Conservation (phyloP, 441 rosid genomes). For the Erodium trifolium region DNA sequence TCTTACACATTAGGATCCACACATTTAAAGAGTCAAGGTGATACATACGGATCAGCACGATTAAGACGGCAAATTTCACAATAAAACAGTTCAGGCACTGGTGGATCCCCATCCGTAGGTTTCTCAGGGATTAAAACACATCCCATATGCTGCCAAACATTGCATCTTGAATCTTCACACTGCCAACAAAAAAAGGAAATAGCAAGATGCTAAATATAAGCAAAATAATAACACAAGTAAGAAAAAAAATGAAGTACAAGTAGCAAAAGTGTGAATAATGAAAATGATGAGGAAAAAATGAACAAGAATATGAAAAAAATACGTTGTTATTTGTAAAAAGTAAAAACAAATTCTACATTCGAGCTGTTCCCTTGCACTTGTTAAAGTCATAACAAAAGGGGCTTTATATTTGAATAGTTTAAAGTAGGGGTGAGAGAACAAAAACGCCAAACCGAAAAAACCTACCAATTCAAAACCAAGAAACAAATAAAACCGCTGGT, state of each 20-base stretch:
- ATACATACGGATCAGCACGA: constrained; percentile 94
- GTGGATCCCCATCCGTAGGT: constrained; percentile 54
- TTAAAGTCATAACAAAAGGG: background rate
- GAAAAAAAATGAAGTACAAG: background rate
- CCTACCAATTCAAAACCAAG: too few species aligned
- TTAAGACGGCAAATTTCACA: constrained; percentile 90
- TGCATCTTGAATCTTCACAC: constrained; percentile 83
- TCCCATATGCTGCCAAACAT: constrained; percentile 73
- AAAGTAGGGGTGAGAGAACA: background rate
- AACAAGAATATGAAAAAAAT: background rate
- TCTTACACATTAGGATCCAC: background rate
- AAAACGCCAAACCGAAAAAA: too few species aligned
- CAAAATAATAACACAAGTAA: background rate
- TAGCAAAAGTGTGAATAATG: background rate
- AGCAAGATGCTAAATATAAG: constrained; percentile 6
- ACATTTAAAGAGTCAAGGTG: constrained; percentile 1
- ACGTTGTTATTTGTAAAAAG: too few species aligned
- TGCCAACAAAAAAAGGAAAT: constrained; percentile 27
- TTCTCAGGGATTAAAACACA: constrained; percentile 82
- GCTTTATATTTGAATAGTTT: background rate
- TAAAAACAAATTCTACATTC: too few species aligned
- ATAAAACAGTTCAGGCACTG: constrained; percentile 66
- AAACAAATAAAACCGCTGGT: too few species aligned
- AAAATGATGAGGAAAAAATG: background rate
- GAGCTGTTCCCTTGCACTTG: too few species aligned